Evolutionary conservation across 768 basidiomycete genomes (phyloP).

Genomic region (Floccularia luteovirens): DNA sequence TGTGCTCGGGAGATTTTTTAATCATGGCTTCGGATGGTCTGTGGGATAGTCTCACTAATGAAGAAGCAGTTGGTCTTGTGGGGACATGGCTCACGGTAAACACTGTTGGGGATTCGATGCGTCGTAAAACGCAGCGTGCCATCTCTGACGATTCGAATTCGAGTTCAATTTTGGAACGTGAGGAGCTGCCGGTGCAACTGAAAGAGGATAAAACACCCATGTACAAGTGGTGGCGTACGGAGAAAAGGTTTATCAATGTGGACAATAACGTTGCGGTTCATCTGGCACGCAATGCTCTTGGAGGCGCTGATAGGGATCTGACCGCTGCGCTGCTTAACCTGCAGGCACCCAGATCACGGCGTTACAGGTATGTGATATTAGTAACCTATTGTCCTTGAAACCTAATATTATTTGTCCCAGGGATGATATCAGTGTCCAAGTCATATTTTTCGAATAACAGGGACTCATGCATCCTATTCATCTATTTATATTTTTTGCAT

Average conservation of each 20-base stretch:
- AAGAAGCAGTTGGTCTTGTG: constrained; percentile 48
- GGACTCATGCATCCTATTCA: no score
- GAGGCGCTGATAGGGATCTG: constrained; percentile 35
- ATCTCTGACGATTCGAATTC: background rate
- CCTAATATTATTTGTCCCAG: background rate
- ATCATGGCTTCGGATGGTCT: constrained; percentile 46
- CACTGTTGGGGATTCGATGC: background rate
- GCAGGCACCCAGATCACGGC: constrained; percentile 22
- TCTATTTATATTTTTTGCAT: no score
- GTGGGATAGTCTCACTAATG: constrained; percentile 45
- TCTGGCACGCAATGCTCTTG: constrained; percentile 40
- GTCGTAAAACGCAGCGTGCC: background rate
- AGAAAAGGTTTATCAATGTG: constrained; percentile 29
- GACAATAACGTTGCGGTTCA: constrained; percentile 40
- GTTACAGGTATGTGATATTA: constrained; percentile 20
- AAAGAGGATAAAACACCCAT: constrained; percentile 22
- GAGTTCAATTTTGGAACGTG: constrained; percentile 4
- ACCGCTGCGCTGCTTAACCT: constrained; percentile 28
- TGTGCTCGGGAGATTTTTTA: constrained; percentile 43
- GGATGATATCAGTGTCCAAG: constrained; percentile 1
- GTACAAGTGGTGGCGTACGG: constrained; percentile 25
- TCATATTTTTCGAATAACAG: constrained; percentile 1
- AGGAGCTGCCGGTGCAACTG: constrained; percentile 20
- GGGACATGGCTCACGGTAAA: constrained; percentile 35
- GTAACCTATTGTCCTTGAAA: background rate